These are phyloP conservation scores for Papiliotrema terrestris DNA, from an alignment of 1,284 basidiomycete genomes.

Conservation along the genomic window DNA sequence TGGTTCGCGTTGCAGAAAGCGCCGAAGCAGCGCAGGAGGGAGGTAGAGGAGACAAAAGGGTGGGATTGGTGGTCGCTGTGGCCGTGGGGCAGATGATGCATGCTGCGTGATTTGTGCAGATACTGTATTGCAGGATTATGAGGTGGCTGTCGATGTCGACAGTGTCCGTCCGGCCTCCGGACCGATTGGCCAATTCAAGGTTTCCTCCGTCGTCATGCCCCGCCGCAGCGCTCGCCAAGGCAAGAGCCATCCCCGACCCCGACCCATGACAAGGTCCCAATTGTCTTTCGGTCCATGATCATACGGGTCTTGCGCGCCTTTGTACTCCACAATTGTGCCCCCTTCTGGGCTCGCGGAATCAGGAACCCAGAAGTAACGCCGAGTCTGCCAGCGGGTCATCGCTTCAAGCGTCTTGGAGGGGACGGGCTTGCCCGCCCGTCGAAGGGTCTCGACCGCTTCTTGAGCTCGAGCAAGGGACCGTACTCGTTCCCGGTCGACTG, in stretches of 20 bases:
- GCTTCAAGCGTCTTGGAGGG: conserved; percentile 8
- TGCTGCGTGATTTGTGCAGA: background rate
- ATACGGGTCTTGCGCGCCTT: conserved; percentile 17
- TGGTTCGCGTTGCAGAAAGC: background rate
- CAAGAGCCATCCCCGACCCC: conserved; percentile 24
- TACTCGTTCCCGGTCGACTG: conserved; percentile 31
- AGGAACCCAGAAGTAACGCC: conserved; percentile 33
- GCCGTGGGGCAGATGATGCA: background rate
- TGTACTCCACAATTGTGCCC: background rate
- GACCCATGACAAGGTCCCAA: conserved; percentile 25
- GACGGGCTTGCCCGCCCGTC: conserved; percentile 4
- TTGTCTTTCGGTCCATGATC: conserved; percentile 27
- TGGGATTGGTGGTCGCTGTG: background rate
- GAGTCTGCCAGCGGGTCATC: conserved; percentile 16
- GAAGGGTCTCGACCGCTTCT: conserved; percentile 7
- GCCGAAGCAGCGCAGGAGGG: background rate
- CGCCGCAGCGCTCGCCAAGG: conserved; percentile 28
- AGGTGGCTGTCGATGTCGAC: background rate
- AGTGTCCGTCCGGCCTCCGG: background rate
- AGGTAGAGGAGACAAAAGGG: background rate
- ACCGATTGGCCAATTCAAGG: conserved; percentile 28
- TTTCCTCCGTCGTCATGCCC: conserved; percentile 15
- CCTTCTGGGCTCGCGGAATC: background rate
- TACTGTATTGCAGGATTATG: background rate
- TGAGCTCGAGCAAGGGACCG: conserved; percentile 16